Conservation (phyloP, 2,329 filamentous ascomycete genomes). For the Aureobasidium sp. region DNA sequence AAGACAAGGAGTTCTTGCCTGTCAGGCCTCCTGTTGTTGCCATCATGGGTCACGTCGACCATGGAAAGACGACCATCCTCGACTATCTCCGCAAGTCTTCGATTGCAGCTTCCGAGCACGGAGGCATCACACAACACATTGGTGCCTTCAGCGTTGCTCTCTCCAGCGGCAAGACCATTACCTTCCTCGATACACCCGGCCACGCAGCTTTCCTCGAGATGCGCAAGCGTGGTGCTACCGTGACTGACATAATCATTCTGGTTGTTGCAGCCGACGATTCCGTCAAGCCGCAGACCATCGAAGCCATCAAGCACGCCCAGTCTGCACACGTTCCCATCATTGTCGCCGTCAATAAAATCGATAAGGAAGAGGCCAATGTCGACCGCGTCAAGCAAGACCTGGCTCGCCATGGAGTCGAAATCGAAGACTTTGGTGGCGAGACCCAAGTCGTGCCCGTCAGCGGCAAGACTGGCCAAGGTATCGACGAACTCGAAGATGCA, state of each 20-base stretch:
- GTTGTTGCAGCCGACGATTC: constrained; percentile 96
- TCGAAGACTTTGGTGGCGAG: constrained; percentile 93
- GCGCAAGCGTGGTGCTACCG: constrained; percentile 89
- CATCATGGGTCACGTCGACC: constrained; percentile 98
- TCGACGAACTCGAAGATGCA: constrained; percentile 86
- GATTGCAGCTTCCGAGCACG: constrained; percentile 83
- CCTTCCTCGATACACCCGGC: constrained; percentile 93
- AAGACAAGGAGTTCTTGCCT: constrained; percentile 62
- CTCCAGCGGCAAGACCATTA: constrained; percentile 77
- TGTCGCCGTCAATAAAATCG: constrained; percentile 95
- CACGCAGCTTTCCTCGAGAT: constrained; percentile 94
- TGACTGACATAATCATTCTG: constrained; percentile 93
- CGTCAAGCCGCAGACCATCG: constrained; percentile 93
- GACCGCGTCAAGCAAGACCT: constrained; percentile 86
- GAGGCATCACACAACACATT: constrained; percentile 97
- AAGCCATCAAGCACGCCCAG: constrained; percentile 90
- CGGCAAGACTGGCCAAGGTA: constrained; percentile 88
- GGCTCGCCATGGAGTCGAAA: constrained; percentile 72
- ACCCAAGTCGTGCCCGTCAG: constrained; percentile 87
- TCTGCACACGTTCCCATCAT: constrained; percentile 87
- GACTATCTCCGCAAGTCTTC: constrained; percentile 92
- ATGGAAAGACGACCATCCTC: constrained; percentile 93
- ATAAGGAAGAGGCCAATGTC: constrained; percentile 74
- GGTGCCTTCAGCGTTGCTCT: constrained; percentile 91
- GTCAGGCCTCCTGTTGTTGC: constrained; percentile 86